phyloP scores from a whole-genome alignment of 2,329 filamentous ascomycete genomes.

The Aspergillus sp. region DNA sequence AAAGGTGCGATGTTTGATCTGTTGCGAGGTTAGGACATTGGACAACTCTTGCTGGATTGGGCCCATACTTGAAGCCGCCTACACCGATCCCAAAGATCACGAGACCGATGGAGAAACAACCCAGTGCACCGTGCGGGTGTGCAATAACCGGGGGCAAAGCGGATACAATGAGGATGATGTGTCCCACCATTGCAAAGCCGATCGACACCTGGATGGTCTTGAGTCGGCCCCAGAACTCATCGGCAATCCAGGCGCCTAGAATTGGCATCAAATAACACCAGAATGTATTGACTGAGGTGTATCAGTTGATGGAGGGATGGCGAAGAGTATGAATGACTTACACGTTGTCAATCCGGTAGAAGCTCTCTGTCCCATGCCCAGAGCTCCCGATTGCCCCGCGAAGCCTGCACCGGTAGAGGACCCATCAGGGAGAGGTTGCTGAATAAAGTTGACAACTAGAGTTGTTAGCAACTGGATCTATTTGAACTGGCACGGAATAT shows the following conservation, averaged over 20 bases:
- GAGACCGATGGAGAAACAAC: conserved; percentile 62
- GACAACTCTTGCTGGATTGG: background rate
- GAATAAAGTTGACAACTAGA: conserved; percentile 62
- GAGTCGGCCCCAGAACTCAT: conserved; percentile 69
- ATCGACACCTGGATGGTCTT: conserved; percentile 69
- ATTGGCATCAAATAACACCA: conserved; percentile 63
- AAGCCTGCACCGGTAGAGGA: conserved; percentile 53
- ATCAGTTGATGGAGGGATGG: background rate
- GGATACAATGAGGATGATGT: conserved; percentile 65
- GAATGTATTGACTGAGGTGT: conserved; percentile 55
- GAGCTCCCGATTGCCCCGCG: conserved; percentile 48
- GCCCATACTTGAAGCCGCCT: conserved; percentile 67
- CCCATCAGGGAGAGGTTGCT: conserved; percentile 53
- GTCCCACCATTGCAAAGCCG: conserved; percentile 63
- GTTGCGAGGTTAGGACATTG: background rate
- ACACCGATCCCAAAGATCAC: conserved; percentile 71
- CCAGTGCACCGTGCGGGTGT: conserved; percentile 57
- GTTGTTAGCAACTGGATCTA: conserved; percentile 8
- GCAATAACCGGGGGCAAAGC: conserved; percentile 65
- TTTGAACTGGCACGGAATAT: background rate
- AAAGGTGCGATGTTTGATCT: conserved; percentile 69
- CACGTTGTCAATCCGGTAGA: conserved; percentile 53
- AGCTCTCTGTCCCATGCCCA: conserved; percentile 59
- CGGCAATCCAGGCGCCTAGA: conserved; percentile 63
- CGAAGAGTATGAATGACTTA: conserved; percentile 19